A percentile compares a stretch with the other conserved stretches of the same genome.
These are phyloP conservation scores for Diplodia scrobiculata DNA, from an alignment of 2,329 filamentous ascomycete genomes.

Conservation along the genomic window DNA sequence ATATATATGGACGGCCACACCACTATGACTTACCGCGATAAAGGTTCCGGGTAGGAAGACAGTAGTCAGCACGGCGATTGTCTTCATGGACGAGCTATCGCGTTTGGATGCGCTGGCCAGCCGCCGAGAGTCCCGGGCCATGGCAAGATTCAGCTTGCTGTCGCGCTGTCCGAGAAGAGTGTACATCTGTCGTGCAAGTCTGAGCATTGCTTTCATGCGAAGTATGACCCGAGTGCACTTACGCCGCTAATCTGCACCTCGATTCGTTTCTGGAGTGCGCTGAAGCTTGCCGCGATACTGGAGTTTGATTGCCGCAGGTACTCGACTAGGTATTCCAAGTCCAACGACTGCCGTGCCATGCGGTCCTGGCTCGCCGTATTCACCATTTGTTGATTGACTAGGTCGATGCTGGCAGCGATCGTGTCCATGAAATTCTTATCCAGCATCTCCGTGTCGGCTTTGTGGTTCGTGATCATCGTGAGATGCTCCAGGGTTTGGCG, in stretches of 20 bases:
- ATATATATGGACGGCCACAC: too few species aligned
- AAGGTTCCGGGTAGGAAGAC: constrained; percentile 28
- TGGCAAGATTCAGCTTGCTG: constrained; percentile 1
- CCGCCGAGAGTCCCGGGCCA: background rate
- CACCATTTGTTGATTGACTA: background rate
- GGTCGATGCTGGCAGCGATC: background rate
- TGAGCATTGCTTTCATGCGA: background rate
- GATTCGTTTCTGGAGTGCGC: constrained; percentile 1
- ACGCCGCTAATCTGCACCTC: constrained; percentile 1
- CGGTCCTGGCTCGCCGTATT: background rate
- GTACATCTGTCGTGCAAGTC: background rate
- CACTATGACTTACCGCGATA: constrained; percentile 16
- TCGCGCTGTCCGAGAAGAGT: background rate
- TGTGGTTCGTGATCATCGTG: constrained; percentile 3
- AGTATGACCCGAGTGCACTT: background rate
- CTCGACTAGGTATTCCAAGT: background rate
- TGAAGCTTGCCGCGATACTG: background rate
- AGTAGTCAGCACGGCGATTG: constrained; percentile 29
- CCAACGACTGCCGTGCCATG: background rate
- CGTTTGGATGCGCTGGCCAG: constrained; percentile 7
- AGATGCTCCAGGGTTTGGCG: background rate
- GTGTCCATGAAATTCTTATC: background rate
- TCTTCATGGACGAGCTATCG: constrained; percentile 30
- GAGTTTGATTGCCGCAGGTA: background rate
- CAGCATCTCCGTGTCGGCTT: constrained; percentile 1